A percentile compares a stretch with the other conserved stretches of the same genome.
These are phyloP conservation scores for Pseudogymnoascus destructans DNA, from an alignment of 2,329 filamentous ascomycete genomes.

Conservation along the genomic window DNA sequence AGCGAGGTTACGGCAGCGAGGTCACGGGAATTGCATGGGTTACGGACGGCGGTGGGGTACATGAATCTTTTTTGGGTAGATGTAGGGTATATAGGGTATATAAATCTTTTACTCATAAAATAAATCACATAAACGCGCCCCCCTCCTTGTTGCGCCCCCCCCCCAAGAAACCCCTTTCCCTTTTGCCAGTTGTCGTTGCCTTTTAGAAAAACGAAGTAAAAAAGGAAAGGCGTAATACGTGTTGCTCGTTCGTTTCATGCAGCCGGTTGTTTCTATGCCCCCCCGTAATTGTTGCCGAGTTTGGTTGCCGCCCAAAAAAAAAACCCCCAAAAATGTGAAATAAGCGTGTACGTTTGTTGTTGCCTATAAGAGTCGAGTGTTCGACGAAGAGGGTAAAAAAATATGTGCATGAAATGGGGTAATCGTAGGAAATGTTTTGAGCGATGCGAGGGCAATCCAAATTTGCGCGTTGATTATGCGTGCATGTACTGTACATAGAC, in stretches of 20 bases:
- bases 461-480: background rate
- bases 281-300: background rate
- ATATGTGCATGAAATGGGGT: conserved; percentile 1
- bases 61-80: no score
- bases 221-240: conserved; percentile 2
- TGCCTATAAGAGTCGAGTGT: no score
- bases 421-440: background rate
- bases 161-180: background rate
- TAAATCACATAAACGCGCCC: background rate
- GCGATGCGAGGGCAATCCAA: background rate
- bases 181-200: background rate
- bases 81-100: no score
- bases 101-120: background rate
- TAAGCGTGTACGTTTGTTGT: background rate
- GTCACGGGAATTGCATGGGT: no score
- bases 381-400: background rate
- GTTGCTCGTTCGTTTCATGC: background rate
- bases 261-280: background rate
- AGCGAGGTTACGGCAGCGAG: no score
- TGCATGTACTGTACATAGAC: background rate
- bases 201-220: background rate
- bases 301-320: background rate
- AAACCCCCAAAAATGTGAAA: background rate
- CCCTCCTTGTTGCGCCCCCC: background rate
- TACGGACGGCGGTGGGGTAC: no score